phyloP scores from a whole-genome alignment of 345 rosid species.

The Eucalyptus shirleyi region DNA sequence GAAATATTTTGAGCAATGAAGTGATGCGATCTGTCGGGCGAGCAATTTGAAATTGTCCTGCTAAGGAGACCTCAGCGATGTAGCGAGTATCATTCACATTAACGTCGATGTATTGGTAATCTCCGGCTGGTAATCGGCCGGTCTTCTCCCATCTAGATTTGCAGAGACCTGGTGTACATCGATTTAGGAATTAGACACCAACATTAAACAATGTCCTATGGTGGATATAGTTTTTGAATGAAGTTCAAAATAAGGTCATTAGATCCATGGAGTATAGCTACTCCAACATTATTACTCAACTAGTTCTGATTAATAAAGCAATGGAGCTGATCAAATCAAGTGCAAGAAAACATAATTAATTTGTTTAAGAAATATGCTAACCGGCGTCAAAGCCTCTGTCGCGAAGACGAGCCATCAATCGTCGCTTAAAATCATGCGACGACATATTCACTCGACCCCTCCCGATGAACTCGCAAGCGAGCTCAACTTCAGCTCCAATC shows the following conservation, averaged over 20 bases:
- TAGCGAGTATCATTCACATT: conserved; percentile 20
- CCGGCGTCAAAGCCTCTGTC: conserved; percentile 65
- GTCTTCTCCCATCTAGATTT: conserved; percentile 74
- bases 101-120: conserved; percentile 48
- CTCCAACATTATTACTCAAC: background rate
- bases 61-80: conserved; percentile 48
- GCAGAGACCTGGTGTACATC: conserved; percentile 47
- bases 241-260: background rate
- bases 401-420: conserved; percentile 47
- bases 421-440: conserved; percentile 17
- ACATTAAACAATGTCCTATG: background rate
- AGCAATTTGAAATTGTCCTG: conserved; percentile 47
- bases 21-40: conserved; percentile 35
- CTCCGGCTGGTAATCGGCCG: conserved; percentile 44
- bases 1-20: conserved; percentile 29
- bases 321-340: background rate
- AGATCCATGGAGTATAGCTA: background rate
- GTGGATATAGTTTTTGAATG: background rate
- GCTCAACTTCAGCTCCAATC: conserved; percentile 13
- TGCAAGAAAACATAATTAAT: background rate
- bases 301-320: background rate
- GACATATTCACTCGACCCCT: conserved; percentile 7
- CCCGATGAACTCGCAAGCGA: conserved; percentile 1
- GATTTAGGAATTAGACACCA: background rate
- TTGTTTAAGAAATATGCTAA: background rate